Conservation (phyloP, 805 yeast species). For the Starmerella bombi region DNA sequence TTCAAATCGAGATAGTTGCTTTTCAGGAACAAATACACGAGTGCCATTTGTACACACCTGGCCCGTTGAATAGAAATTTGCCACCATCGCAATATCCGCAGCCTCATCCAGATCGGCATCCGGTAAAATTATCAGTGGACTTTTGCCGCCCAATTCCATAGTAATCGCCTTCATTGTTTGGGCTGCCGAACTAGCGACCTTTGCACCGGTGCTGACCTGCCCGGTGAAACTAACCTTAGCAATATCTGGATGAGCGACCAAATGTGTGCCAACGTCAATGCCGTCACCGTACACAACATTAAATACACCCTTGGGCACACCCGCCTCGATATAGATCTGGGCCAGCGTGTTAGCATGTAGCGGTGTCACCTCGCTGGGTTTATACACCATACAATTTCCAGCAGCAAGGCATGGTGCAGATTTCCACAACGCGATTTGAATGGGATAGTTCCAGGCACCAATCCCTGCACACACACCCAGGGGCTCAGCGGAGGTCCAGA, state of each 20-base stretch:
- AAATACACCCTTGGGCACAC: conserved; percentile 62
- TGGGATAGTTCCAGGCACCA: conserved; percentile 59
- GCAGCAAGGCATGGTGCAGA: conserved; percentile 69
- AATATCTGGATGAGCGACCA: conserved; percentile 49
- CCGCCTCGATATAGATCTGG: conserved; percentile 44
- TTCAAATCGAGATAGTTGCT: conserved; percentile 57
- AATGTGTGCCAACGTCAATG: conserved; percentile 43
- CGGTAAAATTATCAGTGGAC: conserved; percentile 72
- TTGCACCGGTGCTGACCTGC: conserved; percentile 74
- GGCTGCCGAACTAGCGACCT: conserved; percentile 61
- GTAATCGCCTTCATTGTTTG: conserved; percentile 66
- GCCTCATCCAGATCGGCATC: conserved; percentile 71
- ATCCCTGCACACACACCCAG: conserved; percentile 54
- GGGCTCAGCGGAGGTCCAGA: conserved; percentile 55
- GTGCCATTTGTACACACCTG: conserved; percentile 92
- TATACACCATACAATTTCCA: conserved; percentile 58
- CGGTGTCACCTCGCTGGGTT: conserved; percentile 63
- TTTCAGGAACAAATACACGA: conserved; percentile 72
- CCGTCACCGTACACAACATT: conserved; percentile 62
- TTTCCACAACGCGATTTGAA: conserved; percentile 63
- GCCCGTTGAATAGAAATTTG: conserved; percentile 82
- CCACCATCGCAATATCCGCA: conserved; percentile 53
- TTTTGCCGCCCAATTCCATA: conserved; percentile 86
- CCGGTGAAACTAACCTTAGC: conserved; percentile 88
- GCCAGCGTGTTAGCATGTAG: conserved; percentile 51